Base-by-base conservation (phyloP, 1,284 basidiomycete species). In the Pulveroboletus sp. region DNA sequence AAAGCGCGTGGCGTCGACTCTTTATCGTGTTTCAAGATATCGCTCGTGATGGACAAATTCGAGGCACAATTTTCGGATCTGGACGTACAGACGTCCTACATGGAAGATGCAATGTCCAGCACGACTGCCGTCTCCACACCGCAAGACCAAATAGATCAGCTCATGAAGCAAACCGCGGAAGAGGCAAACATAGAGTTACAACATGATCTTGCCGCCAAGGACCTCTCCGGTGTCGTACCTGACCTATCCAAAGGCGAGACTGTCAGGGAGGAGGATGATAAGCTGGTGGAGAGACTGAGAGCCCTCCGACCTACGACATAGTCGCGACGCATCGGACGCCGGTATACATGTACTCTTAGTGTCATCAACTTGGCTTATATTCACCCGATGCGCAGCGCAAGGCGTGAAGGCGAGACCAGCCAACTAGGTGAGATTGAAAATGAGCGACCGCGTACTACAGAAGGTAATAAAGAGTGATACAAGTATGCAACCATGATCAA, bases 1-100 rank as follows among this genome's bases (percentile, higher is more conserved):
- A 3, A 26, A 5, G n/a, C 17, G 42, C 9, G 10, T 55, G 15
- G 25, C 47, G 39, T 17, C 49, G 29, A 18, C 39, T 35, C 39
- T 54, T 43, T 43, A 61, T 56, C 38, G 43, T 53, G 54, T 35
- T 49, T 20, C 35, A 64, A 98, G 96, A 99, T 99, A 74, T 96
- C 97, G 14, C 76, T 94, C 60, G 94, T 99, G 18, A 99, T 99
- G 97, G 97, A 99, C 78, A 98, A 96, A 77, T 99, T 99, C 73
- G 97, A 99, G 75, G 71, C 86, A 4, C 96, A 99, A 69, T 98
- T 99, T 77, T 83, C 93, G 57, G 97, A 99, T 74, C 84, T 99
- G 39, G 97, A 99, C 71, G 97, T 98, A 6, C 97, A 99, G 74
- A 97, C 97, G 5, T 92, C 90, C 5, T 96, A 96, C 76, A 97